Percentiles rank a stretch among this genome's conserved stretches.
Evolutionary conservation across 305 asterid species (phyloP).

Genomic region (Solanum hybrid): DNA sequence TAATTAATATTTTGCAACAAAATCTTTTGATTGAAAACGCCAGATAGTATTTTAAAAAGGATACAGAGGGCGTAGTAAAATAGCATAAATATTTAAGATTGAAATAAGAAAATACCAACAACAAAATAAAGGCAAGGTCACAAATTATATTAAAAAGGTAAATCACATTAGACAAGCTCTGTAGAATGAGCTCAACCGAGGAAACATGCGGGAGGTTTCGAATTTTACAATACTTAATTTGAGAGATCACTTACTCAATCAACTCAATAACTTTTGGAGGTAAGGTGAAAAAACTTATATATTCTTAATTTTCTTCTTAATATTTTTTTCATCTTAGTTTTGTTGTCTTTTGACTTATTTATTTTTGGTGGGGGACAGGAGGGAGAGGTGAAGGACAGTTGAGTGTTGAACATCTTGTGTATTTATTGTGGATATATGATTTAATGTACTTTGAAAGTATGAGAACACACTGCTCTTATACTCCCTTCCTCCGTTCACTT

Average conservation of each 20-base stretch:
- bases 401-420: neutral
- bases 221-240: neutral
- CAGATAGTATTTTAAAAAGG: no score
- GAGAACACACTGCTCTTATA: neutral
- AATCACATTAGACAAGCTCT: rapidly evolving
- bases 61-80: neutral
- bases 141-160: neutral
- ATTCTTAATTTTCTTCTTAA: neutral
- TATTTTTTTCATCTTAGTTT: neutral
- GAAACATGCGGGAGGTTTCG: neutral
- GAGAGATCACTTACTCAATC: neutral
- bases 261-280: neutral
- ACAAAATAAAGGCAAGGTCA: neutral
- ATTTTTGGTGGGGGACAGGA: neutral
- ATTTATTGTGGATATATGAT: neutral
- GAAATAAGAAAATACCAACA: neutral
- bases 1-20: no score
- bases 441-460: neutral
- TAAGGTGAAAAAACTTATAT: neutral
- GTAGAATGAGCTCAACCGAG: rapidly evolving
- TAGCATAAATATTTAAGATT: no score
- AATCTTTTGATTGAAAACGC: neutral
- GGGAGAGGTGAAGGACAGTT: neutral
- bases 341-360: neutral
- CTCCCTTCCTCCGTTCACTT: no score